Evolutionary conservation across 495 filamentous ascomycete genomes (phyloP).

Genomic region (Xylaria intraflava): DNA sequence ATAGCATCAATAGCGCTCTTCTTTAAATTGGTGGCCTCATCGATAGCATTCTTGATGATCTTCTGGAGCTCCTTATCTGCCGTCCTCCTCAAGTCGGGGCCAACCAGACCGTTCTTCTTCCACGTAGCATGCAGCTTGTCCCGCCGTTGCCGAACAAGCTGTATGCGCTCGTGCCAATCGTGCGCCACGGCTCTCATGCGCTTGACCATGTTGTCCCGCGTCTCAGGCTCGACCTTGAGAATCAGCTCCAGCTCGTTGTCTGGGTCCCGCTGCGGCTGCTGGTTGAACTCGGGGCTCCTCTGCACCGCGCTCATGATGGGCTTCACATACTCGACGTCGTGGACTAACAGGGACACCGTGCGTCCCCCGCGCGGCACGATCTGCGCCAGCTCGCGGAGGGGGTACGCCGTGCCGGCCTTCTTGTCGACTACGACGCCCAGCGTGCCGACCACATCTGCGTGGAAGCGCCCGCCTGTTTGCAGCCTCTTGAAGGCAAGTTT

Average conservation of each 20-base stretch:
- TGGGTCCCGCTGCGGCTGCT: conserved; percentile 64
- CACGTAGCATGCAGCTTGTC: conserved; percentile 60
- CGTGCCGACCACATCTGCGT: conserved; percentile 57
- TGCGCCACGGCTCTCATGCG: conserved; percentile 49
- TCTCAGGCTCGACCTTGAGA: conserved; percentile 57
- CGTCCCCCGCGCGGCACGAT: conserved; percentile 63
- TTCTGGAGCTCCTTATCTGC: conserved; percentile 67
- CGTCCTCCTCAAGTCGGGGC: conserved; percentile 61
- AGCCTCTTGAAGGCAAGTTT: conserved; percentile 60
- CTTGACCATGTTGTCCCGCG: conserved; percentile 57
- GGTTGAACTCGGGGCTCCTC: conserved; percentile 53
- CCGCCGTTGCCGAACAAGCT: conserved; percentile 48
- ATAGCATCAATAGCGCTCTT: conserved; percentile 53
- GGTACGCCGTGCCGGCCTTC: conserved; percentile 39
- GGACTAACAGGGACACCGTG: conserved; percentile 56
- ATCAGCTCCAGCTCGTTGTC: conserved; percentile 65
- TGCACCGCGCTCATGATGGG: conserved; percentile 65
- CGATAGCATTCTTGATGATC: conserved; percentile 60
- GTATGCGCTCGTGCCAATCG: conserved; percentile 55
- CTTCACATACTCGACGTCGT: conserved; percentile 55
- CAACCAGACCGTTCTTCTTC: conserved; percentile 49
- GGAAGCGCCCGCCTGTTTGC: conserved; percentile 53
- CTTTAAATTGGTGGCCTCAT: conserved; percentile 60
- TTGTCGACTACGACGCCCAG: conserved; percentile 53
- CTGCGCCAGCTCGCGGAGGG: conserved; percentile 67